phyloP scores from a whole-genome alignment of 768 basidiomycete species.

The Naematelia encephala region DNA sequence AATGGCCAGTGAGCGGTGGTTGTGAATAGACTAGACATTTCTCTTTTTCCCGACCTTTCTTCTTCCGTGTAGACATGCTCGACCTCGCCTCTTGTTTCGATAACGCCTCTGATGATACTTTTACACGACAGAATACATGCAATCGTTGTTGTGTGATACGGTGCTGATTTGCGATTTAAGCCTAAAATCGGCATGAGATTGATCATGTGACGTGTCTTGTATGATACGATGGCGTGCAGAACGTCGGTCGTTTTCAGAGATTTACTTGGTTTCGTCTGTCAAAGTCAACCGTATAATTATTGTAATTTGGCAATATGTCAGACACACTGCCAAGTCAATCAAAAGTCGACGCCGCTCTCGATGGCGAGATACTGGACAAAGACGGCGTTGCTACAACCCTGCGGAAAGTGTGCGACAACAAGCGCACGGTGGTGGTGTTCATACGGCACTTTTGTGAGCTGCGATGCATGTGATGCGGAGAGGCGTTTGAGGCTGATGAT shows the following conservation, averaged over 20 bases:
- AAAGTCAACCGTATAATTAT: too few species aligned
- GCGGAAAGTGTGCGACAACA: constrained; percentile 5
- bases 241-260: too few species aligned
- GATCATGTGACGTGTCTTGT: too few species aligned
- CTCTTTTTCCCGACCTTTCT: background rate
- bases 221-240: too few species aligned
- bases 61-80: constrained; percentile 1
- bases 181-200: too few species aligned
- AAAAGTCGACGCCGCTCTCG: background rate
- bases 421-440: constrained; percentile 10
- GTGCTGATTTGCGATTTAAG: too few species aligned
- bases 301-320: too few species aligned
- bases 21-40: background rate
- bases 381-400: constrained; percentile 8
- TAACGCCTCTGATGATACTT: background rate
- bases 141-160: background rate
- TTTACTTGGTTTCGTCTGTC: too few species aligned
- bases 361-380: constrained; percentile 6
- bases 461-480: background rate
- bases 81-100: background rate
- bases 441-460: constrained; percentile 20
- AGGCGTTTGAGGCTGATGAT: background rate
- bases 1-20: constrained; percentile 5
- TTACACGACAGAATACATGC: background rate
- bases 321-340: background rate